phyloP scores from a whole-genome alignment of 192 early-diverging fungal species.

The Backusella australiensis region DNA sequence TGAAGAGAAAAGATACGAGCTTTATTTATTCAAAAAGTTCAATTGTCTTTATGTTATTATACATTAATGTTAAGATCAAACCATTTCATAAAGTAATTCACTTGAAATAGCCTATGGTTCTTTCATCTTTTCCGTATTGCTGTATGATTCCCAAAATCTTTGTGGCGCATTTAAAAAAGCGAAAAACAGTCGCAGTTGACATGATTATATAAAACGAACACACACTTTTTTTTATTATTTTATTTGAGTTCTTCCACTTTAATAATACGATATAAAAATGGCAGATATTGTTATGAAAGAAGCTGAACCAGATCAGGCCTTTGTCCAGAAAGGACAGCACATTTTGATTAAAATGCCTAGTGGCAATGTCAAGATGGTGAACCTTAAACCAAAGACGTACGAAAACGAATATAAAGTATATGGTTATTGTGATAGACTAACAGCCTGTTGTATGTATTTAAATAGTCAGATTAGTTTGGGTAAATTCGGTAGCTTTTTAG shows the following conservation, averaged over 20 bases:
- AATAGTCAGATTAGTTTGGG: conserved; percentile 69
- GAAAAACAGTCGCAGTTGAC: neutral
- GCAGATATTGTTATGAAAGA: conserved; percentile 1
- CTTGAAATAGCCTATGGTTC: no score
- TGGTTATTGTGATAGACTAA: neutral
- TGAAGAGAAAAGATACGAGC: no score
- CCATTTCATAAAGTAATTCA: no score
- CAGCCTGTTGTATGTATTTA: neutral
- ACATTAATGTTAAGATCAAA: no score
- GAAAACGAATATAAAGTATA: neutral
- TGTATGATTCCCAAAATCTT: neutral
- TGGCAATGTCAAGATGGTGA: conserved; percentile 77
- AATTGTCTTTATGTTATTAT: no score
- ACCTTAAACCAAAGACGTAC: conserved; percentile 59
- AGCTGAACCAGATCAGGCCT: neutral
- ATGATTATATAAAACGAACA: neutral
- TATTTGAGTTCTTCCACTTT: neutral
- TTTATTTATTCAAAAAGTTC: no score
- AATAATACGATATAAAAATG: neutral
- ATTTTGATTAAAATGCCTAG: conserved; percentile 84
- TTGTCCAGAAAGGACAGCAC: conserved; percentile 38
- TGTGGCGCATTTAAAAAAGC: neutral
- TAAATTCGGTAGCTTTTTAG: conserved; percentile 88
- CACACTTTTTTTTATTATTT: neutral
- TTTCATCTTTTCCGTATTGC: no score